These are phyloP conservation scores for Rubroboletus satanas DNA, from an alignment of 768 basidiomycete genomes.

Conservation along the genomic window DNA sequence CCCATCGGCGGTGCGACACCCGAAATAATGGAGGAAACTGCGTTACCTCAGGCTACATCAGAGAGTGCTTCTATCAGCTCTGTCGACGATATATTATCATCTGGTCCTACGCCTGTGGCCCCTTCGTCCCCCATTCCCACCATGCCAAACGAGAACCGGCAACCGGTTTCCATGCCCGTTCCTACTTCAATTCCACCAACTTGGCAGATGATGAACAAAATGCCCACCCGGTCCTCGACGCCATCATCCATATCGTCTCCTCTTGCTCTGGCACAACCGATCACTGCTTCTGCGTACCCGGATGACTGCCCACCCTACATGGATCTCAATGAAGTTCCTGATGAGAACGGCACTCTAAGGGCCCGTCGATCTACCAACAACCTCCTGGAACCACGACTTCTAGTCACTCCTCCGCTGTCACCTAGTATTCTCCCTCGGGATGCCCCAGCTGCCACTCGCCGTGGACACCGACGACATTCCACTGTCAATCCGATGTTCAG, in stretches of 20 bases:
- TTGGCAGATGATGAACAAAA: conserved; percentile 38
- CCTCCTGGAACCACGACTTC: conserved; percentile 59
- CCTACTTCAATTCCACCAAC: conserved; percentile 45
- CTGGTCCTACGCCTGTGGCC: conserved; percentile 70
- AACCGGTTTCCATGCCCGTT: conserved; percentile 31
- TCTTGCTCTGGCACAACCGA: conserved; percentile 79
- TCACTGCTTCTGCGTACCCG: conserved; percentile 61
- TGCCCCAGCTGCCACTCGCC: conserved; percentile 40
- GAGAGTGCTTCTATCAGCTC: conserved; percentile 19
- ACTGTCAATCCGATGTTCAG: conserved; percentile 60
- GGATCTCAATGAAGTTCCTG: conserved; percentile 54
- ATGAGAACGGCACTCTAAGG: conserved; percentile 44
- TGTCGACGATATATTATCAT: conserved; percentile 34
- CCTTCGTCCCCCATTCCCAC: conserved; percentile 41
- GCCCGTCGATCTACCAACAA: conserved; percentile 65
- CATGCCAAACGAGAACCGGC: conserved; percentile 22
- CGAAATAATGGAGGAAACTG: conserved; percentile 22
- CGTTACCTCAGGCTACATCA: conserved; percentile 6
- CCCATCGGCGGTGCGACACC: conserved; percentile 25
- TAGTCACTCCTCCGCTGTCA: conserved; percentile 74
- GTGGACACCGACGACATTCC: conserved; percentile 68
- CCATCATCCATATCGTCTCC: conserved; percentile 88
- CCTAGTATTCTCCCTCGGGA: conserved; percentile 55
- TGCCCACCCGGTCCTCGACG: conserved; percentile 80
- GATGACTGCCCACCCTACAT: conserved; percentile 63